A percentile compares a stretch with the other conserved stretches of the same genome.
Evolutionary conservation across 208 protist genomes (phyloP).

Genomic region (Leishmania martiniquensis): DNA sequence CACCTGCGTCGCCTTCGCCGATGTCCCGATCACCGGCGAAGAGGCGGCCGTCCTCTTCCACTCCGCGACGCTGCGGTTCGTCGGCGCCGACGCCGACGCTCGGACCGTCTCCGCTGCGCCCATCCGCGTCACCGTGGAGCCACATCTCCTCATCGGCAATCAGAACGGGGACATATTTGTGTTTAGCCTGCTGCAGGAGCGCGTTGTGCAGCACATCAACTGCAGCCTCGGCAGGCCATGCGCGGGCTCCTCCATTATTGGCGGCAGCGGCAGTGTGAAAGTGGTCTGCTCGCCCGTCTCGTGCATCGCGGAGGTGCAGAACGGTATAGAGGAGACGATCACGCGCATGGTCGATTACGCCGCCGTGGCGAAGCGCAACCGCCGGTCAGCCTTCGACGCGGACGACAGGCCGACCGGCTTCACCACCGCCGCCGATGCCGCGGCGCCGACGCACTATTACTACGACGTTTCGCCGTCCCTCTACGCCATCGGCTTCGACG

Average conservation of each 20-base stretch:
- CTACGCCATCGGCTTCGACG: slow-evolving; percentile 84
- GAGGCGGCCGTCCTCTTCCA: slow-evolving; percentile 32
- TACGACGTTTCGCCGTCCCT: slow-evolving; percentile 53
- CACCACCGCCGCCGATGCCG: background rate
- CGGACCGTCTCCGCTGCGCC: slow-evolving; percentile 72
- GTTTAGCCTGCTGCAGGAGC: slow-evolving; percentile 67
- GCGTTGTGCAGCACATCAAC: slow-evolving; percentile 80
- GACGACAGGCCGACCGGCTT: slow-evolving; percentile 20
- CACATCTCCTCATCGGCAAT: slow-evolving; percentile 86
- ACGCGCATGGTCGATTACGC: slow-evolving; percentile 48
- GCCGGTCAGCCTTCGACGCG: slow-evolving; percentile 8
- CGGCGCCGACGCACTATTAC: slow-evolving; percentile 33
- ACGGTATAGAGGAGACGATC: slow-evolving; percentile 69
- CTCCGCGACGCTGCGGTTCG: slow-evolving; percentile 37
- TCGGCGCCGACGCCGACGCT: slow-evolving; percentile 76
- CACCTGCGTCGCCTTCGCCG: slow-evolving; percentile 19
- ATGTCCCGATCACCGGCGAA: slow-evolving; percentile 18
- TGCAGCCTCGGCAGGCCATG: slow-evolving; percentile 37
- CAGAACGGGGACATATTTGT: slow-evolving; percentile 82
- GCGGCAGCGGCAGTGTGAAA: slow-evolving; percentile 35
- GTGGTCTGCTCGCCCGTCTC: slow-evolving; percentile 68
- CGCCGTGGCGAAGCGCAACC: slow-evolving; percentile 42
- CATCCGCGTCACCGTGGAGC: slow-evolving; percentile 78
- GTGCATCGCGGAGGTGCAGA: slow-evolving; percentile 75
- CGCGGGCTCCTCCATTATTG: slow-evolving; percentile 21